phyloP scores from a whole-genome alignment of 805 yeast species.

The Metschnikowia shivogae region DNA sequence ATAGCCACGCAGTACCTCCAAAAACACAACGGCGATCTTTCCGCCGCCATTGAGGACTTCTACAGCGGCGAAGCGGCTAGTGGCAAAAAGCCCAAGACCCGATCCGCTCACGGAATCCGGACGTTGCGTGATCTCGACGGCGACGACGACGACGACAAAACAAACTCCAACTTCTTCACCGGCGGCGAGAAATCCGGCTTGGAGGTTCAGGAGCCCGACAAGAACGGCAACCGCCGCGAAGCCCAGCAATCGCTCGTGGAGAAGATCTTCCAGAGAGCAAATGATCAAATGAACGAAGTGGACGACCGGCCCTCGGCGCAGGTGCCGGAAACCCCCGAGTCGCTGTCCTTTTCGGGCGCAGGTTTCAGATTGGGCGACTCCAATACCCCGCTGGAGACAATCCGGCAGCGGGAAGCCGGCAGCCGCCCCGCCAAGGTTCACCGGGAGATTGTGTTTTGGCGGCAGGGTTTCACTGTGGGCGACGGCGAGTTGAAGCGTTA shows the following conservation, averaged over 20 bases:
- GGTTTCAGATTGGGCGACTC: constrained; percentile 53
- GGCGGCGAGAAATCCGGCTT: constrained; percentile 74
- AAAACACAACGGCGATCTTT: constrained; percentile 34
- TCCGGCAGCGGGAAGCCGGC: constrained; percentile 25
- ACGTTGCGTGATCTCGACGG: constrained; percentile 42
- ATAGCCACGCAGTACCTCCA: constrained; percentile 39
- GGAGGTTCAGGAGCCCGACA: constrained; percentile 72
- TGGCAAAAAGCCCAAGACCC: not conserved
- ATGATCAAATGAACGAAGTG: constrained; percentile 40
- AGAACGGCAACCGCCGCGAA: constrained; percentile 31
- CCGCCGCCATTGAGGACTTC: constrained; percentile 40
- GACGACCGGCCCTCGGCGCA: constrained; percentile 34
- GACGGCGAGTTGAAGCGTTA: constrained; percentile 83
- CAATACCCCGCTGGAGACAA: constrained; percentile 32
- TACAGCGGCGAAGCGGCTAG: constrained; percentile 21
- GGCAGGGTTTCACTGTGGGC: constrained; percentile 92
- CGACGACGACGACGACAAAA: constrained; percentile 52
- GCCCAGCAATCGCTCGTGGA: constrained; percentile 48
- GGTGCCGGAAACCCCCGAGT: constrained; percentile 16
- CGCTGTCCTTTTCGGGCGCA: constrained; percentile 41
- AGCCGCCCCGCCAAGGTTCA: constrained; percentile 48
- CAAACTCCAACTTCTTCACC: constrained; percentile 54
- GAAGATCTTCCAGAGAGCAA: constrained; percentile 63
- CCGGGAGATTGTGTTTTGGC: constrained; percentile 91
- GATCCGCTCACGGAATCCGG: constrained; percentile 22